Conservation (phyloP, 768 basidiomycete genomes). For the Suillus hirtellus region DNA sequence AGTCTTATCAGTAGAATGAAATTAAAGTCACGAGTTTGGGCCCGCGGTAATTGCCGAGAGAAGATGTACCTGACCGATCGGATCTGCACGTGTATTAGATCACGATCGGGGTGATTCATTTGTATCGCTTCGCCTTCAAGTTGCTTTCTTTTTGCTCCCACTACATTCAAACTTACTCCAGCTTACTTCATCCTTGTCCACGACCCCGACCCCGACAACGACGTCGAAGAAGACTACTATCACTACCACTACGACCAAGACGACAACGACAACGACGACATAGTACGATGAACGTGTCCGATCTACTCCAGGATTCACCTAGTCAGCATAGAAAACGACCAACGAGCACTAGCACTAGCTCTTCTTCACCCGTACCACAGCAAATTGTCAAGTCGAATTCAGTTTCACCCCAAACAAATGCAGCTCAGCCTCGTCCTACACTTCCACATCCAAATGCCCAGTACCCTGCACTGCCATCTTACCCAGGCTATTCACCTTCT, state of each 20-base stretch:
- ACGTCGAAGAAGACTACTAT: not conserved
- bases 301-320: conserved; percentile 68
- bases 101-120: conserved; percentile 11
- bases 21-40: conserved; percentile 4
- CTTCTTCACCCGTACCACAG: conserved; percentile 34
- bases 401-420: conserved; percentile 26
- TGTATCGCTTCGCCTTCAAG: conserved; percentile 6
- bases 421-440: not conserved
- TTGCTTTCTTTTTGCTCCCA: conserved; percentile 11
- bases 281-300: conserved; percentile 62
- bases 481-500: conserved; percentile 30
- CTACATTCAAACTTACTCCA: not conserved
- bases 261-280: not conserved
- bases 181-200: not conserved
- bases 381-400: conserved; percentile 24
- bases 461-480: conserved; percentile 33
- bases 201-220: not conserved
- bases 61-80: conserved; percentile 1
- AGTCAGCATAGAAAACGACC: conserved; percentile 50
- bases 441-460: conserved; percentile 19
- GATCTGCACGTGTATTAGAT: conserved; percentile 10
- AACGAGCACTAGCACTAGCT: conserved; percentile 22
- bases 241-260: not conserved
- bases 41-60: conserved; percentile 1
- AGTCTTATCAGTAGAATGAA: not conserved